Evolutionary conservation across 2,329 filamentous ascomycete species (phyloP).

Genomic region (Fusarium sp.): DNA sequence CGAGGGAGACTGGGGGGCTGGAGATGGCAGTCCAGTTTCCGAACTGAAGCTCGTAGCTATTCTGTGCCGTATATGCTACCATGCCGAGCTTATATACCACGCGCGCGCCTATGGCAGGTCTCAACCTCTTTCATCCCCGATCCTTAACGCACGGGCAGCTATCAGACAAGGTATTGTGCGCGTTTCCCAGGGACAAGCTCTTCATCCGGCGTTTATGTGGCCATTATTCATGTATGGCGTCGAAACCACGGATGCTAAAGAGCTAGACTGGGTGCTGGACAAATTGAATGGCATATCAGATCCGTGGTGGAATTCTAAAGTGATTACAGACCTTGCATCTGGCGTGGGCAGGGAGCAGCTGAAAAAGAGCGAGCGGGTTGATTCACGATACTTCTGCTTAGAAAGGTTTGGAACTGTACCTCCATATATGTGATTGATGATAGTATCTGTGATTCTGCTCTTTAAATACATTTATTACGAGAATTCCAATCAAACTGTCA

Average conservation of each 20-base stretch:
- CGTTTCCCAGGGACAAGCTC: background rate
- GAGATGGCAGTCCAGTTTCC: background rate
- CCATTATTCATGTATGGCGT: background rate
- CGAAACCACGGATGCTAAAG: background rate
- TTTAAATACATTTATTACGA: no score
- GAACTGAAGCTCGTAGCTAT: background rate
- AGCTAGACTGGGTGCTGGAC: background rate
- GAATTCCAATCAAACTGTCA: background rate
- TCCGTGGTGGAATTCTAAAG: background rate
- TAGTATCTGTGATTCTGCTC: no score
- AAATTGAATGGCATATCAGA: background rate
- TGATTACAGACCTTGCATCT: background rate
- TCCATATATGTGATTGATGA: background rate
- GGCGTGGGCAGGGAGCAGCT: background rate
- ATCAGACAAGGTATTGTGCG: background rate
- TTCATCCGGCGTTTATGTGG: background rate
- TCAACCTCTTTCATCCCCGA: background rate
- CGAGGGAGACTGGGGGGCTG: no score
- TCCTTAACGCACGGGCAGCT: background rate
- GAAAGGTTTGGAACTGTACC: background rate
- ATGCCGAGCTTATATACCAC: background rate
- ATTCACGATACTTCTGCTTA: background rate
- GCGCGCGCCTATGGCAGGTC: background rate
- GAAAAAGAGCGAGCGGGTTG: background rate
- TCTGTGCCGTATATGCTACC: background rate